Conservation (phyloP, 2,329 filamentous ascomycete species). For the Ascochyta clinopodiicola region DNA sequence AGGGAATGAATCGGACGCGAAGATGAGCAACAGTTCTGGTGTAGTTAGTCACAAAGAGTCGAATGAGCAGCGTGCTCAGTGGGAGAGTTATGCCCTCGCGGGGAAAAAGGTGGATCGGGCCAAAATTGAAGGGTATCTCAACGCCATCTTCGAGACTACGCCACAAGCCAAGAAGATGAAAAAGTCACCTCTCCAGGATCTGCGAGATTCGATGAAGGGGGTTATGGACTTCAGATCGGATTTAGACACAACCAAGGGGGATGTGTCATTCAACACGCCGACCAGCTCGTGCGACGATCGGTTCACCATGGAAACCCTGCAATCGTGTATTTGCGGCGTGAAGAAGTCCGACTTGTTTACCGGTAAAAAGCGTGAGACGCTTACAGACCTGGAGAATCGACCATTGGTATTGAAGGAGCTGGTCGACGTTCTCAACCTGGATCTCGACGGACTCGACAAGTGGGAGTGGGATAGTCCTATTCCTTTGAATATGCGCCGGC, state of each 20-base stretch:
- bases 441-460: conserved; percentile 57
- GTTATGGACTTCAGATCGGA: conserved; percentile 31
- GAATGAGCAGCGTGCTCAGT: conserved; percentile 52
- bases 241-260: conserved; percentile 17
- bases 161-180: conserved; percentile 50
- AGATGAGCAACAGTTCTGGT: too few relatives aligned
- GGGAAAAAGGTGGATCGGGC: conserved; percentile 54
- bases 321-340: conserved; percentile 57
- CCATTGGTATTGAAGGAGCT: conserved; percentile 60
- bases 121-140: conserved; percentile 59
- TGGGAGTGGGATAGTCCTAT: conserved; percentile 61
- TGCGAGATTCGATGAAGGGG: conserved; percentile 50
- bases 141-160: conserved; percentile 57
- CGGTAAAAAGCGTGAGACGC: conserved; percentile 58
- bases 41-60: conserved; percentile 52
- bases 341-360: conserved; percentile 59
- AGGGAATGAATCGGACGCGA: too few relatives aligned
- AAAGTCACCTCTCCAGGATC: conserved; percentile 44
- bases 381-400: conserved; percentile 60
- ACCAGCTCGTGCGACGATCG: conserved; percentile 35
- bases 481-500: conserved; percentile 58
- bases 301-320: conserved; percentile 53
- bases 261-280: conserved; percentile 35
- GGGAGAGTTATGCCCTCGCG: conserved; percentile 65
- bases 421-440: conserved; percentile 64